Conservation (phyloP, 2,329 filamentous ascomycete species). For the Neofusicoccum kwambonambiense region DNA sequence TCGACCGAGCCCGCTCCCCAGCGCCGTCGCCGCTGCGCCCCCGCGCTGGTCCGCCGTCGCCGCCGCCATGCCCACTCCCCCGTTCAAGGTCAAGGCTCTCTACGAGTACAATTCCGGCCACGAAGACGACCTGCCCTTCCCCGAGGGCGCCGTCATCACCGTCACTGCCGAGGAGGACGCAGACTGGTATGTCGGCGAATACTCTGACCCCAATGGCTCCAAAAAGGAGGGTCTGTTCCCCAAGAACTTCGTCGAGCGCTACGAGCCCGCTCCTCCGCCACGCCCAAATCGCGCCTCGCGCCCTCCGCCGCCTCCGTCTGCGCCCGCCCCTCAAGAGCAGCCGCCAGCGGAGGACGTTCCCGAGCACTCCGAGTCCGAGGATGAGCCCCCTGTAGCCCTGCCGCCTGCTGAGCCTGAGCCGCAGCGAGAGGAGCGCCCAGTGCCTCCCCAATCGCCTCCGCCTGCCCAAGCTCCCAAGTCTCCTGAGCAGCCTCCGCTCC, state of each 20-base stretch:
- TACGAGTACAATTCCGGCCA: slow-evolving; percentile 93
- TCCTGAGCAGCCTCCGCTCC: slow-evolving; percentile 34
- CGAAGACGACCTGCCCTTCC: slow-evolving; percentile 91
- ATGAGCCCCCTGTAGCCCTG: slow-evolving; percentile 8
- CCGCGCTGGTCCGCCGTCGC: slow-evolving; percentile 13
- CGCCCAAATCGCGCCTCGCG: slow-evolving; percentile 72
- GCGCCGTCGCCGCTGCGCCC: slow-evolving; percentile 1
- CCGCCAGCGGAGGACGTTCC: neutral
- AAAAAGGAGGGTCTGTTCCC: slow-evolving; percentile 88
- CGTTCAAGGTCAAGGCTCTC: slow-evolving; percentile 90
- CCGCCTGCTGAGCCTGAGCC: slow-evolving; percentile 8
- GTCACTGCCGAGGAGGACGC: slow-evolving; percentile 89
- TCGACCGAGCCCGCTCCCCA: neutral
- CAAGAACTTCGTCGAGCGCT: slow-evolving; percentile 95
- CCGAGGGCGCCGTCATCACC: slow-evolving; percentile 82
- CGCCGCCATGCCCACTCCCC: slow-evolving; percentile 14
- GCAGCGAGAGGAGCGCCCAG: slow-evolving; percentile 4
- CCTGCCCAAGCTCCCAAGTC: slow-evolving; percentile 39
- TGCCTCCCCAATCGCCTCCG: slow-evolving; percentile 26
- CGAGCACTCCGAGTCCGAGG: slow-evolving; percentile 6
- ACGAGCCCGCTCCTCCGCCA: slow-evolving; percentile 86
- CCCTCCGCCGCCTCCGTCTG: slow-evolving; percentile 37
- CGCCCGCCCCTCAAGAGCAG: slow-evolving; percentile 26
- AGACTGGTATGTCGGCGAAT: slow-evolving; percentile 93
- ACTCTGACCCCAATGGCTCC: slow-evolving; percentile 70